Evolutionary conservation across 495 filamentous ascomycete genomes (phyloP).

Genomic region (Neurospora cerealis): DNA sequence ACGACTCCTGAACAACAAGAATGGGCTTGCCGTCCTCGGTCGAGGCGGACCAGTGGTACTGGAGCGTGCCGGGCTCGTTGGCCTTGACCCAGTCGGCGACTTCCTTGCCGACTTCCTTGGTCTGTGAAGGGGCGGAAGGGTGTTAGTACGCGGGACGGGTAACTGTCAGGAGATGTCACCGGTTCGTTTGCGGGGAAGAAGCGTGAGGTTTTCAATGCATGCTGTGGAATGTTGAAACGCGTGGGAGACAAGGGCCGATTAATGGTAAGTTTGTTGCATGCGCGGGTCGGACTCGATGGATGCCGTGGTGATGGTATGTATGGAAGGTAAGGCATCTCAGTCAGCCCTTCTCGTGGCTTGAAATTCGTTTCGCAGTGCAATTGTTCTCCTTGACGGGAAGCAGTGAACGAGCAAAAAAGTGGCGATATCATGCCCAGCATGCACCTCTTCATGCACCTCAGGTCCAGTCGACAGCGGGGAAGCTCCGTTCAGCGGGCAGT

Average conservation of each 20-base stretch:
- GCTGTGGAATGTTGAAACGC: neutral
- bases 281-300: neutral
- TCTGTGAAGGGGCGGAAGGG: neutral
- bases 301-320: neutral
- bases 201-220: neutral
- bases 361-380: neutral
- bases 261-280: neutral
- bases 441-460: neutral
- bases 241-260: neutral
- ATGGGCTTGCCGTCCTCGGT: slow-evolving; percentile 7
- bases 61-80: slow-evolving; percentile 14
- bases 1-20: slow-evolving; percentile 16
- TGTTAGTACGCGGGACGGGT: neutral
- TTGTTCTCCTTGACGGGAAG: neutral
- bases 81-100: slow-evolving; percentile 9
- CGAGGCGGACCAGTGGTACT: slow-evolving; percentile 17
- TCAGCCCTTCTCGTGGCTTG: neutral
- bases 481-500: neutral
- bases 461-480: neutral
- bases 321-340: neutral
- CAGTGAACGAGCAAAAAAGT: neutral
- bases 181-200: neutral
- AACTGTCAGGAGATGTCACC: neutral
- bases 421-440: neutral
- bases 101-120: slow-evolving; percentile 11